Evolutionary conservation across 2,329 filamentous ascomycete species (phyloP).

Genomic region (Paramyrothecium roridum): DNA sequence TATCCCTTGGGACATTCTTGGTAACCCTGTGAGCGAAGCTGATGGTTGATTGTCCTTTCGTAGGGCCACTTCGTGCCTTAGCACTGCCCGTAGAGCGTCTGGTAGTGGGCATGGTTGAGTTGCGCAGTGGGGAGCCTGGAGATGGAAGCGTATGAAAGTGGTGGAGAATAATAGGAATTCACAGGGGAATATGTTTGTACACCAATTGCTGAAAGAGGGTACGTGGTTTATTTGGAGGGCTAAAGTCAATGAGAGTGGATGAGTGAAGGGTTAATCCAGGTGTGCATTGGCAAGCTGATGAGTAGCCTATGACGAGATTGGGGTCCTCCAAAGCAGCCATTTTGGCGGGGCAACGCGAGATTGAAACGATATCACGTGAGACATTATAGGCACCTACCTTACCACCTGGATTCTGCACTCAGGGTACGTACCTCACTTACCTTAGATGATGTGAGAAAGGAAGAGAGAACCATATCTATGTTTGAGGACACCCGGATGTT

Average conservation of each 20-base stretch:
- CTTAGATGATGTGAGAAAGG: too few species aligned
- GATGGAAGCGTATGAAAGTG: neutral
- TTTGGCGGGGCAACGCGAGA: slow-evolving; percentile 57
- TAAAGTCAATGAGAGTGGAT: slow-evolving; percentile 3
- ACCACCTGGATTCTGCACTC: too few species aligned
- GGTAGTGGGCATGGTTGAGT: slow-evolving; percentile 44
- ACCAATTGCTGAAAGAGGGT: neutral
- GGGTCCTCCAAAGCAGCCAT: neutral
- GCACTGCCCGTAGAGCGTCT: slow-evolving; percentile 42
- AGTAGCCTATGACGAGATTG: slow-evolving; percentile 16
- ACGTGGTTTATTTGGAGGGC: neutral
- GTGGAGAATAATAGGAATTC: neutral
- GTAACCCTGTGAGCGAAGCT: slow-evolving; percentile 57
- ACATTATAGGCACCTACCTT: too few species aligned
- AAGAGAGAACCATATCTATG: too few species aligned
- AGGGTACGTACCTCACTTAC: too few species aligned
- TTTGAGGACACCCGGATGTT: too few species aligned
- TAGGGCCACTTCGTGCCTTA: slow-evolving; percentile 28
- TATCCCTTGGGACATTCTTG: slow-evolving; percentile 46
- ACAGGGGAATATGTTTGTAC: neutral
- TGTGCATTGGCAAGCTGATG: slow-evolving; percentile 7
- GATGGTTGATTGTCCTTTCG: slow-evolving; percentile 51
- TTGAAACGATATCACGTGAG: slow-evolving; percentile 46
- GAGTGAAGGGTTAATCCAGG: slow-evolving; percentile 3
- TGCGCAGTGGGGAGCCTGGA: slow-evolving; percentile 3